phyloP scores from a whole-genome alignment of 2,329 filamentous ascomycete genomes.

The Monosporascus sp. region DNA sequence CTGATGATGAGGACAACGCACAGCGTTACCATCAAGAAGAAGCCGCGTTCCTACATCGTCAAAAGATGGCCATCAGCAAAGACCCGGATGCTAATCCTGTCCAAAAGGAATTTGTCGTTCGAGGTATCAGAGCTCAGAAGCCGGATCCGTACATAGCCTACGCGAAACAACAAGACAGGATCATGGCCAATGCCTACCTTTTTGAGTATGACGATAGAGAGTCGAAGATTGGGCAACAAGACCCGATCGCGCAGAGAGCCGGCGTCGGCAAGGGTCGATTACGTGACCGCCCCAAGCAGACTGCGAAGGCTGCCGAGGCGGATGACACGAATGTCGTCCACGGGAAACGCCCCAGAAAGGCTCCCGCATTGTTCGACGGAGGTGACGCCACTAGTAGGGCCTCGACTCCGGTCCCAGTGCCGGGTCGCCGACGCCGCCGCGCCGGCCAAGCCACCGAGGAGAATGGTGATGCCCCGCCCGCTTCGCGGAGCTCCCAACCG shows the following conservation, averaged over 20 bases:
- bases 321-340: conserved; percentile 40
- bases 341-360: conserved; percentile 50
- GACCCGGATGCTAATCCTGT: conserved; percentile 37
- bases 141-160: conserved; percentile 39
- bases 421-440: conserved; percentile 22
- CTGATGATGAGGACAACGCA: conserved; percentile 55
- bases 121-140: conserved; percentile 45
- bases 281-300: conserved; percentile 53
- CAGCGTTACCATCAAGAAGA: conserved; percentile 45
- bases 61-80: conserved; percentile 38
- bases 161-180: conserved; percentile 44
- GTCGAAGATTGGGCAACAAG: conserved; percentile 53
- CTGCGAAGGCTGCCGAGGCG: conserved; percentile 53
- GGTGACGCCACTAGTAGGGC: conserved; percentile 46
- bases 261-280: conserved; percentile 50
- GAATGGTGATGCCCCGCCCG: conserved; percentile 8
- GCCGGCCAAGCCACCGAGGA: conserved; percentile 17
- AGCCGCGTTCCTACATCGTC: conserved; percentile 30
- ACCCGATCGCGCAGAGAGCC: conserved; percentile 51
- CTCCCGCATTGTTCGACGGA: conserved; percentile 46
- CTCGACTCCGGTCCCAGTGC: conserved; percentile 40
- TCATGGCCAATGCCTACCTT: conserved; percentile 55
- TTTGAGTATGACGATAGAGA: conserved; percentile 57
- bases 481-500: background rate
- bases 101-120: conserved; percentile 49